phyloP scores from a whole-genome alignment of 345 rosid genomes.

The Adansonia digitata region DNA sequence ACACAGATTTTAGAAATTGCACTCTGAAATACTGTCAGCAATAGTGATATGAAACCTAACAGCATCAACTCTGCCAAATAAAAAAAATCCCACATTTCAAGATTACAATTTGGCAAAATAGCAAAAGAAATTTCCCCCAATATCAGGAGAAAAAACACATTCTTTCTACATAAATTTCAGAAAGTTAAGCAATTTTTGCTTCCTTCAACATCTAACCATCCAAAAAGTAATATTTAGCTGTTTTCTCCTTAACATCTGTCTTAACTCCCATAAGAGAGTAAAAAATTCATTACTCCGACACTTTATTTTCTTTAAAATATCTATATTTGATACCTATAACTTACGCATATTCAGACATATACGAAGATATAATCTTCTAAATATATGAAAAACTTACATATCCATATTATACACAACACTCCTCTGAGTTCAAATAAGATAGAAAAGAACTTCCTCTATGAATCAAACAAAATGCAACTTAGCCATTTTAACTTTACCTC shows the following conservation, averaged over 20 bases:
- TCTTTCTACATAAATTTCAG: neutral
- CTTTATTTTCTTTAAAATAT: too few relatives aligned
- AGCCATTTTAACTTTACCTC: neutral
- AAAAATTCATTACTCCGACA: too few relatives aligned
- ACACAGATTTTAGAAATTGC: constrained; percentile 40
- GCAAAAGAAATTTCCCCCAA: neutral
- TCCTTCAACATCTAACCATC: neutral
- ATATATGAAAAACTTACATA: too few relatives aligned
- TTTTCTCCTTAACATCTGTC: neutral
- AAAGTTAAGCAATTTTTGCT: neutral
- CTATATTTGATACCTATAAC: too few relatives aligned
- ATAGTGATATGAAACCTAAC: constrained; percentile 65
- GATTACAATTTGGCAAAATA: neutral
- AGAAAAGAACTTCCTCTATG: neutral
- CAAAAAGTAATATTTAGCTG: neutral
- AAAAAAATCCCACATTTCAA: constrained; percentile 6
- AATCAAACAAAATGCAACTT: neutral
- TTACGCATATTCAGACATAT: too few relatives aligned
- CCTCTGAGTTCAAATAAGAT: too few relatives aligned
- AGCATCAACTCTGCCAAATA: constrained; percentile 57
- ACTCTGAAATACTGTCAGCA: constrained; percentile 52
- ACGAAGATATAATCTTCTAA: too few relatives aligned
- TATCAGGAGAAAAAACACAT: neutral
- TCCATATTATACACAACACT: too few relatives aligned
- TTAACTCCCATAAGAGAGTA: too few relatives aligned